Evolutionary conservation across 1,139 yeast genomes (phyloP), one percentile per base, ranked within the genome.

Genomic region (Debaryomyces singareniensis): DNA sequence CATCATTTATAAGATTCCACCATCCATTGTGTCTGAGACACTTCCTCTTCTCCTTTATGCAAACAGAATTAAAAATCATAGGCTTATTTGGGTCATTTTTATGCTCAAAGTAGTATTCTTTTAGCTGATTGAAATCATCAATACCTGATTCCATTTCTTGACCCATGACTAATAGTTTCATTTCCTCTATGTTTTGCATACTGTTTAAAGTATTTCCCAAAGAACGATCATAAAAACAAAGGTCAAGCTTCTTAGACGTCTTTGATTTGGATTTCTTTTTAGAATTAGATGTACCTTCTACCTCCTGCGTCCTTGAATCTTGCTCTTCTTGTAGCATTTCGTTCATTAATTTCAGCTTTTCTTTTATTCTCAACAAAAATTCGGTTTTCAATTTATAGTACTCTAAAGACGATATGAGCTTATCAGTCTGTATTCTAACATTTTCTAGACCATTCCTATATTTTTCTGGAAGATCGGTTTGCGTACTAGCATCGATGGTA

Each of bases 11-110:
- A 31, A 83, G 67, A 28, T 59, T 58, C 50, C 64, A 67, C 94
- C 94, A 84, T 0, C 81, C 78, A 28, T 64, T 62, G 45, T 84
- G 94, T 29, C 75, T 68, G 4, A 53, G 51, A 49, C 95, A 84
- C 43, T 78, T 79, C 30, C 77, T 66, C 38, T 72, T 73, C 31
- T 82, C 91, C n/a, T 58, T 54, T 11, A 75, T 45, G 47, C 94
- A 84, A 3, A 75, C 40, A 30, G 35, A 43, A 12, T 40, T 25
- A 18, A 45, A 52, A 44, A 45, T 44, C 7, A 40, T 46, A n/a
- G 38, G 37, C 2, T 42, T 38, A 13, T 43, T 48, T 2, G 45
- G 43, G 3, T 29, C 31, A 4, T 29, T 31, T 13, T 33, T 36
- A 16, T 32, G 29, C 6, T 29, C 27, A 13, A 29, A 24, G 27